Base-by-base conservation (phyloP, 208 protist species). In the Histomonas meleagridis region DNA sequence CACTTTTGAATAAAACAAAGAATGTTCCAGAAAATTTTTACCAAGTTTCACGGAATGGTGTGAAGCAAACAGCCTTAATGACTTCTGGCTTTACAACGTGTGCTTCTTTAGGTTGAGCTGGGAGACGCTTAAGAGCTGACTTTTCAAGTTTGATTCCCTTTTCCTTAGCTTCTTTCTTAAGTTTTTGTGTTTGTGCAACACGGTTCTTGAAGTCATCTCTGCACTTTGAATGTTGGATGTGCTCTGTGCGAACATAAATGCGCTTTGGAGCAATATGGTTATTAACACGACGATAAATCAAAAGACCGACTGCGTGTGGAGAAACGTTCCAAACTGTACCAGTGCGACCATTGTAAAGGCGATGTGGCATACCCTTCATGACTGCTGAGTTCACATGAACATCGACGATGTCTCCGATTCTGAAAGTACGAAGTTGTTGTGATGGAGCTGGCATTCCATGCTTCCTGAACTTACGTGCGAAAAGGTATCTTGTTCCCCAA, bases 301-400 rank as follows among this genome's bases (percentile, higher is more conserved):
- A 97, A 57, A 99, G 97, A 95, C 99, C 99, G 65, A 99, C 95
- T 81, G 98, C 97, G 92, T 97, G 96, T 92, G 96, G 96, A 78
- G 97, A 98, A 55, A 99, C 97, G 96, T 99, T 99, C 97, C 97
- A 99, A 48, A 99, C 97, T 92, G 96, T 95, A 92, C 98, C 99
- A 91, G 99, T 99, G 94, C 97, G 97, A 92, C 99, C 99, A 95
- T 99, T 98, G 97, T 99, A 99, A 96, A 97, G 98, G 95, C 99
- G 99, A 96, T 99, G 96, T 90, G 99, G 98, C 98, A 99, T 99
- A 95, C 98, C 98, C 90, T 98, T 98, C 91, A 99, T 98, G 93
- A 99, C 96, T 28, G 98, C 95, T 62, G 97, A 95, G 94, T 99
- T 98, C 69, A 95, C 97, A 16, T 97, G 96, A 93, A 99, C 96